Evolutionary conservation across 2,329 filamentous ascomycete species (phyloP).

Genomic region (Aspergillus glaucus): DNA sequence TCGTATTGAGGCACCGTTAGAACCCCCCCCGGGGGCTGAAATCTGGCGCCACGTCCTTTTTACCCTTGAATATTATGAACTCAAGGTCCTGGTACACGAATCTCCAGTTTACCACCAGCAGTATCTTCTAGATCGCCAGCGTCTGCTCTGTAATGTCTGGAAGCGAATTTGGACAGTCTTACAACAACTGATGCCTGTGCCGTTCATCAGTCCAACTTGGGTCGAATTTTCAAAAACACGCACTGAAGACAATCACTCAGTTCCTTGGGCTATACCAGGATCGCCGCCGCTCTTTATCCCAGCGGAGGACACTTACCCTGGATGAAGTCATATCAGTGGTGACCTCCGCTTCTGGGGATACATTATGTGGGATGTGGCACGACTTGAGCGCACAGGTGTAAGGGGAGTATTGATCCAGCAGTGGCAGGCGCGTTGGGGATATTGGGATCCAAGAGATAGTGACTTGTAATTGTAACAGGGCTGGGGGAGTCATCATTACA

Average conservation of each 20-base stretch:
- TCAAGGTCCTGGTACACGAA: constrained; percentile 18
- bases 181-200: background rate
- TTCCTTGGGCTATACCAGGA: background rate
- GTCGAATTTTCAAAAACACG: background rate
- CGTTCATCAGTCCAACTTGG: background rate
- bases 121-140: constrained; percentile 15
- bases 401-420: background rate
- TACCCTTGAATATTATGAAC: constrained; percentile 8
- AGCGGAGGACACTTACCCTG: background rate
- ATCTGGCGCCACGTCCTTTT: constrained; percentile 17
- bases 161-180: constrained; percentile 7
- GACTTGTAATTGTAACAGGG: no score
- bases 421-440: background rate
- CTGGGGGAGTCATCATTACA: no score
- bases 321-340: constrained; percentile 2
- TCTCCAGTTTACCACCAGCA: constrained; percentile 22
- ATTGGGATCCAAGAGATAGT: background rate
- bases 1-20: background rate
- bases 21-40: constrained; percentile 14
- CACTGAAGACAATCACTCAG: background rate
- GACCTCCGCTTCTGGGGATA: background rate
- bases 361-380: background rate
- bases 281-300: background rate
- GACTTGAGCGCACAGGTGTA: background rate
- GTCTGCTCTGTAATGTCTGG: constrained; percentile 13